phyloP scores from a whole-genome alignment of 208 protist species.

The Porcisia hertigi region DNA sequence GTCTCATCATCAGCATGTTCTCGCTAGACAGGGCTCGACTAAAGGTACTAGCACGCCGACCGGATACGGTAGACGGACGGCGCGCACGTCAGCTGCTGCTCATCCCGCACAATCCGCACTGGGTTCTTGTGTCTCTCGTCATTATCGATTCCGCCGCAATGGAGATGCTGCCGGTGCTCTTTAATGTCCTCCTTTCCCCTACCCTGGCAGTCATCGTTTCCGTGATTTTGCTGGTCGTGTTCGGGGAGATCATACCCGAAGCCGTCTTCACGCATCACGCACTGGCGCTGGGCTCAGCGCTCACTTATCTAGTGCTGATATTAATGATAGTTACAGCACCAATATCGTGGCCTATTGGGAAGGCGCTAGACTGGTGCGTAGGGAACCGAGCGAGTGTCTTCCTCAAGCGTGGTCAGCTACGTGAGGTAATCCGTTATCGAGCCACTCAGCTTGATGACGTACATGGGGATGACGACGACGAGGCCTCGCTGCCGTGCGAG shows the following conservation, averaged over 20 bases:
- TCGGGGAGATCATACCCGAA: conserved; percentile 81
- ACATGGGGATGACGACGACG: conserved; percentile 9
- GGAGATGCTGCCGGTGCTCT: conserved; percentile 74
- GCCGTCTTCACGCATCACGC: conserved; percentile 69
- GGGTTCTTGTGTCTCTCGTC: conserved; percentile 73
- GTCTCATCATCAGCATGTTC: conserved; percentile 72
- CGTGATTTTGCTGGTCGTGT: conserved; percentile 60
- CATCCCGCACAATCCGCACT: conserved; percentile 60
- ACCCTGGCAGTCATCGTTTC: conserved; percentile 54
- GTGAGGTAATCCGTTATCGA: conserved; percentile 56
- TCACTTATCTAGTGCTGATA: conserved; percentile 50
- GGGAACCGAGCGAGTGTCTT: conserved; percentile 55
- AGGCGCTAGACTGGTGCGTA: conserved; percentile 63
- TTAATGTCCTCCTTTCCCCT: conserved; percentile 60
- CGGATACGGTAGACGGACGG: conserved; percentile 39
- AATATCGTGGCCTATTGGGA: conserved; percentile 73
- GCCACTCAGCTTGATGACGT: conserved; percentile 17
- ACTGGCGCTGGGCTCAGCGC: conserved; percentile 41
- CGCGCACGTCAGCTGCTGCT: conserved; percentile 47
- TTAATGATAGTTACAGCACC: conserved; percentile 64
- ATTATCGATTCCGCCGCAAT: conserved; percentile 55
- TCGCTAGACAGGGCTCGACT: conserved; percentile 66
- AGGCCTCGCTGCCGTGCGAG: conserved; percentile 27
- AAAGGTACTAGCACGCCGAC: conserved; percentile 30
- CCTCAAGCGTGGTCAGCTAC: conserved; percentile 60